phyloP scores from a whole-genome alignment of 1,284 basidiomycete species.

The Volvariella volvacea region DNA sequence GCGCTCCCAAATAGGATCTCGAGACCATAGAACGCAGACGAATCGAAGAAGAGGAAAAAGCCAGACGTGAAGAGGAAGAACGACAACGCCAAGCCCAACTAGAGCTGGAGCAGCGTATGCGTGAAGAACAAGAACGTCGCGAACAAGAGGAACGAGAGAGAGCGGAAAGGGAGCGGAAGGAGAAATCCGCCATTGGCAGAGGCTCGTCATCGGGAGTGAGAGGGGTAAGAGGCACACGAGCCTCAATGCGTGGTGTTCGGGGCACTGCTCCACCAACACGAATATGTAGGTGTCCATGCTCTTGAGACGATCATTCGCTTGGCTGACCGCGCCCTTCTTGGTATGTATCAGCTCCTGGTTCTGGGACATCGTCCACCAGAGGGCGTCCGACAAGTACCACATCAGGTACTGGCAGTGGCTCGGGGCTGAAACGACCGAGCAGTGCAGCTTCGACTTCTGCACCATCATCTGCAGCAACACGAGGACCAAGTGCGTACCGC shows the following conservation, averaged over 20 bases:
- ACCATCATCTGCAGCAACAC: background rate
- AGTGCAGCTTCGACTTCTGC: background rate
- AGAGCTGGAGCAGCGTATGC: slow-evolving; percentile 42
- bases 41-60: slow-evolving; percentile 37
- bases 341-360: background rate
- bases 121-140: slow-evolving; percentile 42
- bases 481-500: background rate
- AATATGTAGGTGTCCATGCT: background rate
- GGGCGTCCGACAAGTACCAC: slow-evolving; percentile 1
- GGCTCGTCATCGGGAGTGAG: slow-evolving; percentile 29
- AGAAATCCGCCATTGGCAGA: slow-evolving; percentile 22
- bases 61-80: slow-evolving; percentile 44
- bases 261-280: slow-evolving; percentile 18
- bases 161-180: slow-evolving; percentile 33
- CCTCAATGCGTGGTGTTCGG: slow-evolving; percentile 33
- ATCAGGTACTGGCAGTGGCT: background rate
- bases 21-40: slow-evolving; percentile 42
- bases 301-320: background rate
- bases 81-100: slow-evolving; percentile 36
- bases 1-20: slow-evolving; percentile 50
- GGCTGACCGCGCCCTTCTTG: background rate
- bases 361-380: slow-evolving; percentile 1
- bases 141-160: slow-evolving; percentile 43
- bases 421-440: background rate
- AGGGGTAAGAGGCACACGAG: slow-evolving; percentile 50